Evolutionary conservation across 1,139 yeast species (phyloP), one percentile per base, ranked within the genome.

Genomic region (Taphrina confusa): DNA sequence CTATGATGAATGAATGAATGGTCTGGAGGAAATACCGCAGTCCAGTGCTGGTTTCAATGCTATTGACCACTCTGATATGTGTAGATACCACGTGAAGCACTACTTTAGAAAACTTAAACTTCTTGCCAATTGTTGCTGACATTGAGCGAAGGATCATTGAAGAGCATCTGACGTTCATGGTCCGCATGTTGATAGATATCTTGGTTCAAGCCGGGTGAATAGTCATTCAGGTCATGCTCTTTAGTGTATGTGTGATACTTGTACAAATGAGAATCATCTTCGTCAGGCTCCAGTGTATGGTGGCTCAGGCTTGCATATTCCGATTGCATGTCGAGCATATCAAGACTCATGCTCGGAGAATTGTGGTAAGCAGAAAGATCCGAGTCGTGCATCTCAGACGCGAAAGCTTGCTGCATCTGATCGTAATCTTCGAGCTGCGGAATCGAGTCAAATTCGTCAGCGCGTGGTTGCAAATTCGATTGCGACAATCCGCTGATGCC

Each of bases 121-220:
- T 47, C 42, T 18, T 47, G 52, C 52, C 52, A 47, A 30, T 25
- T 14, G 20, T 27, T 30, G 30, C 22, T 33, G 3, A 47, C 52
- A 34, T 14, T 33, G 11, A 47, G 28, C 9, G 22, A 2, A 6
- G 52, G 40, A 20, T 47, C 52, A 12, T 47, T 47, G 42, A 47
- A 47, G 8, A 47, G 52, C 52, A 47, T 47, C 23, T 47, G 52
- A 6, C 52, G 52, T 11, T 47, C 36, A 16, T 31, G 52, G 14
- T 47, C 52, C 3, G 52, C 42, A 23, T 47, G 52, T 20, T 47
- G 52, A 16, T 47, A 47, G 1, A 47, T 20, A 12, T 33, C 52
- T 22, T 47, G 52, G 22, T 31, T 47, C 11, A 47, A 12, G 18
- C 42, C 42, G 5, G 52, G 52, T 8, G 52, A 47, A 28, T 47